Base-by-base conservation (phyloP, 2,329 filamentous ascomycete species). In the Sporothrix humicola region DNA sequence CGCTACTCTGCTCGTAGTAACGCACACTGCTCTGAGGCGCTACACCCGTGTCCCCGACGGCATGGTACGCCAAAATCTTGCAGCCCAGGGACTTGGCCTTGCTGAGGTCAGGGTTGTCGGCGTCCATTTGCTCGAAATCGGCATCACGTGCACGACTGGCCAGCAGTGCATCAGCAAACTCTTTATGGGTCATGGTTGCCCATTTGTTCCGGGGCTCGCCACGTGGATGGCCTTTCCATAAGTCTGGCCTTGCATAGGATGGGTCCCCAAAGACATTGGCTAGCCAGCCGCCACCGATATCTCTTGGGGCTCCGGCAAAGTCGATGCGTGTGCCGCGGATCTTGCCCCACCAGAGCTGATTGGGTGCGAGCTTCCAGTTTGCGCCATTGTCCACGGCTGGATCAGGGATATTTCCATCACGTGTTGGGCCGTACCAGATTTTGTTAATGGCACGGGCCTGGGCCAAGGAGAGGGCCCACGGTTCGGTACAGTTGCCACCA, bases 301-400 rank as follows among this genome's bases (percentile, higher is more conserved):
- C 52, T 10, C 52, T 17, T 1, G 52, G 52, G 4, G 7, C 17
- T 3, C 5, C n/a, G 23, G 52, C n/a, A 20, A 56, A 56, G 52
- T 56, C 52, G 52, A 56, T 56, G 52, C 52, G 52, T 23, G n/a
- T 56, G n/a, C 52, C 52, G 52, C 52, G 52, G n/a, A 56, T 56
- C 20, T 48, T 23, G 17, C 52, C 52, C 52, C n/a, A 56, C 52
- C 52, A 56, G 5, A 56, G n/a, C 52, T 56, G 52, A 3, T 56
- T 23, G 4, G 52, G 52, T 10, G 52, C 52, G 9, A 56, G 52
- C n/a, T 56, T 56, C 52, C n/a, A 56, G 17, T 9, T 6, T 6
- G n/a, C 52, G 1, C 52, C 52, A 7, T 20, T 23, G 52, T 56
- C 52, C n/a, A 23, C 7, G 52, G 52, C 52, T n/a, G 52, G 52